Conservation (phyloP, 139 green algal species). For the Micractinium sp. region DNA sequence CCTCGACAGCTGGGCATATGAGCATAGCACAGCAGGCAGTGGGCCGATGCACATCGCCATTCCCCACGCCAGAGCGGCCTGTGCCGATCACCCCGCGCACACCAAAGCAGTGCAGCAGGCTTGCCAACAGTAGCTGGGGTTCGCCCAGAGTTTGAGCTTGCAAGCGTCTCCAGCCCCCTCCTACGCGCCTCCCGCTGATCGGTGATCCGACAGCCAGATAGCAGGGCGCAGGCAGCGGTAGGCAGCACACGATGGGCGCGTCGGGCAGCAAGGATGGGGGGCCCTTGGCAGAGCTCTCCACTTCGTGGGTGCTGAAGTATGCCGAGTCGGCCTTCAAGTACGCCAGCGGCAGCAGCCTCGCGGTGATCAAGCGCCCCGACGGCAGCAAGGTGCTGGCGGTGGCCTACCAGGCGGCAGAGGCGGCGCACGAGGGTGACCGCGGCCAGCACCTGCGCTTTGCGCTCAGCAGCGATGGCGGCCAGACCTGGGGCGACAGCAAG, state of each 20-base stretch:
- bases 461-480: conserved; percentile 35
- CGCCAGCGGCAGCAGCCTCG: conserved; percentile 26
- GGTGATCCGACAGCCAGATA: neutral
- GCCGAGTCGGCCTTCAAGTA: conserved; percentile 24
- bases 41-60: too few species aligned
- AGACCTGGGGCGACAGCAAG: conserved; percentile 17
- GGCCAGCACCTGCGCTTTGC: conserved; percentile 39
- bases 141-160: neutral
- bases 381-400: conserved; percentile 29
- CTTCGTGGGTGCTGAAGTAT: conserved; percentile 11
- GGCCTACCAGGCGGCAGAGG: conserved; percentile 30
- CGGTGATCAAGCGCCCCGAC: neutral
- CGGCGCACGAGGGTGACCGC: conserved; percentile 25
- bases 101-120: too few species aligned
- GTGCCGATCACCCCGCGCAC: too few species aligned
- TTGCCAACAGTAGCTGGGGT: too few species aligned
- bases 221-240: neutral
- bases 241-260: conserved; percentile 8
- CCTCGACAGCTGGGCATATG: too few species aligned
- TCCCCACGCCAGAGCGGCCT: too few species aligned
- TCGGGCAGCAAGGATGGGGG: neutral
- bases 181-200: neutral
- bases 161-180: neutral
- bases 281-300: conserved; percentile 5
- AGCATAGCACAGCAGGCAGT: neutral